phyloP scores from a whole-genome alignment of 2,329 filamentous ascomycete genomes.

The Chalara sp. region DNA sequence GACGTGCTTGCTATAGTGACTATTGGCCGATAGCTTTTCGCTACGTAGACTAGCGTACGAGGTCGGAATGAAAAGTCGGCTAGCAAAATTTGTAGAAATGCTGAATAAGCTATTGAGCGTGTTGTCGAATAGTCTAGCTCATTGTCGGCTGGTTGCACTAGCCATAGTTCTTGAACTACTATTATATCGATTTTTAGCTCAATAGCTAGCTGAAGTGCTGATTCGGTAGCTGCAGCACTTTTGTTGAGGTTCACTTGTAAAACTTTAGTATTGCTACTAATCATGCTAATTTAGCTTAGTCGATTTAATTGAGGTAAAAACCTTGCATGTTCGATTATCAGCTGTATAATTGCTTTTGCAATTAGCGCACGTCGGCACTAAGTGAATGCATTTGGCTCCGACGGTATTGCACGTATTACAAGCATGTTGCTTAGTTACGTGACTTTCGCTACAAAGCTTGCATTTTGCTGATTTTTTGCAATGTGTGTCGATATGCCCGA shows the following conservation, averaged over 20 bases:
- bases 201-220: background rate
- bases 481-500: constrained; percentile 1
- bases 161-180: background rate
- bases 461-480: background rate
- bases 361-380: constrained; percentile 1
- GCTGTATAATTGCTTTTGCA: background rate
- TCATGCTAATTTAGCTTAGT: background rate
- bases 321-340: background rate
- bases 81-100: background rate
- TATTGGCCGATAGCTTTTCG: background rate
- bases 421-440: background rate
- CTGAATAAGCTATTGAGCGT: background rate
- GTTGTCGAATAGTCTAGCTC: background rate
- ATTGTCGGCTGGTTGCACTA: no score
- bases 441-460: background rate
- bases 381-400: background rate
- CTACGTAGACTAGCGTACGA: background rate
- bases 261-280: background rate
- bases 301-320: background rate
- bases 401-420: background rate
- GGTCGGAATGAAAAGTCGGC: background rate
- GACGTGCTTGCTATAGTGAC: background rate
- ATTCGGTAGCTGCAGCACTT: background rate
- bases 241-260: background rate
- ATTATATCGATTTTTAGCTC: background rate